Evolutionary conservation across 345 rosid genomes (phyloP).

Genomic region (Syzygium grande): DNA sequence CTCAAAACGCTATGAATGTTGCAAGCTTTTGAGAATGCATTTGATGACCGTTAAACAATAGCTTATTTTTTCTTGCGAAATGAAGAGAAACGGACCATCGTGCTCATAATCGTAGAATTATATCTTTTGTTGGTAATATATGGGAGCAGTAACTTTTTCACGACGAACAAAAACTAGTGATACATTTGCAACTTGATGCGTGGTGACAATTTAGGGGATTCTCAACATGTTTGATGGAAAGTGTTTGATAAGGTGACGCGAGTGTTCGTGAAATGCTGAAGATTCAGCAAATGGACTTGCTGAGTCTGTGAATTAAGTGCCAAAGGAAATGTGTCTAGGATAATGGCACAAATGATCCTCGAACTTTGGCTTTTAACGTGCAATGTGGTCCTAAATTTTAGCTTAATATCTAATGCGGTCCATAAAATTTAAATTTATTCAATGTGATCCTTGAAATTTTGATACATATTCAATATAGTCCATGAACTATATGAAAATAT

Average conservation of each 20-base stretch:
- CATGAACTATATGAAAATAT: too few species aligned
- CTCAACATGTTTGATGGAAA: neutral
- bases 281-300: neutral
- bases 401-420: too few species aligned
- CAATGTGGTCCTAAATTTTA: too few species aligned
- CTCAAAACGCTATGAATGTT: too few species aligned
- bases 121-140: accelerated
- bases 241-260: neutral
- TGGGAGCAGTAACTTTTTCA: neutral
- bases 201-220: neutral
- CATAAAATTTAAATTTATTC: too few species aligned
- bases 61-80: too few species aligned
- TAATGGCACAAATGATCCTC: too few species aligned
- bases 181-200: neutral
- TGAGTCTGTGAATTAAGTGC: neutral
- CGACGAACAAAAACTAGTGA: accelerated
- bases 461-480: too few species aligned
- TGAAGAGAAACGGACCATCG: neutral
- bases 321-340: neutral
- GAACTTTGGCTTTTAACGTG: too few species aligned
- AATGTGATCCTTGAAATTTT: too few species aligned
- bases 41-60: neutral
- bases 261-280: neutral
- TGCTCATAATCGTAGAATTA: neutral
- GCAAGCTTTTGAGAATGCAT: neutral